These are phyloP conservation scores for Globisporangium nodosum DNA, from an alignment of 352 stramenopile species.

Conservation along the genomic window DNA sequence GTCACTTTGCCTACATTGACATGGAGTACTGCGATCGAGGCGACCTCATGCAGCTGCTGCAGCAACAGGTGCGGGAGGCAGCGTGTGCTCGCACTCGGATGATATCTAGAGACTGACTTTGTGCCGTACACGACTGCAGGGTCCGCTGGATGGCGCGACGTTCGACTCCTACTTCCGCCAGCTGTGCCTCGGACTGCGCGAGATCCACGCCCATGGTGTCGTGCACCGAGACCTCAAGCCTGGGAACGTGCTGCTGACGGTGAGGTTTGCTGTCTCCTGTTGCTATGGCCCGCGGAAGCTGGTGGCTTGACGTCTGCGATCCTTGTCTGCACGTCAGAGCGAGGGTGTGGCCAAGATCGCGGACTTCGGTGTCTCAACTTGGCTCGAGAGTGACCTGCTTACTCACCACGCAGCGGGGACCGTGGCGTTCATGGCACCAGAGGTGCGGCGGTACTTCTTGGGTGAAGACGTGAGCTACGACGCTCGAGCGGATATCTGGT, in stretches of 20 bases:
- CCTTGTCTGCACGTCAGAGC: slow-evolving; percentile 21
- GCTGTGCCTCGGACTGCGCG: slow-evolving; percentile 56
- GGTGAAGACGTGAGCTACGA: slow-evolving; percentile 69
- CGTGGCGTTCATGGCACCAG: slow-evolving; percentile 75
- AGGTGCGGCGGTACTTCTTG: slow-evolving; percentile 70
- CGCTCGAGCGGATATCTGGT: slow-evolving; percentile 69
- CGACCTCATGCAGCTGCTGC: slow-evolving; percentile 37
- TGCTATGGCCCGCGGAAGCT: background rate
- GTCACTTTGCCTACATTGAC: slow-evolving; percentile 78
- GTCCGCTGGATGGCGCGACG: slow-evolving; percentile 27
- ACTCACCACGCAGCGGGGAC: slow-evolving; percentile 73
- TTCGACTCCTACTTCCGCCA: slow-evolving; percentile 66
- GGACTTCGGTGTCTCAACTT: slow-evolving; percentile 81
- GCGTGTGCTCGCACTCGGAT: background rate
- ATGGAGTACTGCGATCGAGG: slow-evolving; percentile 77
- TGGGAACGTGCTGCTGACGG: slow-evolving; percentile 66
- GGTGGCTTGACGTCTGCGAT: background rate
- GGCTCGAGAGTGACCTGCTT: slow-evolving; percentile 61
- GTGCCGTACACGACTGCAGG: slow-evolving; percentile 12
- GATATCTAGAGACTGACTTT: background rate
- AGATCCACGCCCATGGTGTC: slow-evolving; percentile 62
- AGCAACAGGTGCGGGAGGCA: slow-evolving; percentile 18
- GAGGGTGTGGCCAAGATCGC: slow-evolving; percentile 69
- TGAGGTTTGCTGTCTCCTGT: slow-evolving; percentile 8
- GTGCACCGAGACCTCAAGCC: slow-evolving; percentile 79